These are phyloP conservation scores for Endocalyx cinctus DNA, from an alignment of 2,329 filamentous ascomycete species.

Conservation along the genomic window DNA sequence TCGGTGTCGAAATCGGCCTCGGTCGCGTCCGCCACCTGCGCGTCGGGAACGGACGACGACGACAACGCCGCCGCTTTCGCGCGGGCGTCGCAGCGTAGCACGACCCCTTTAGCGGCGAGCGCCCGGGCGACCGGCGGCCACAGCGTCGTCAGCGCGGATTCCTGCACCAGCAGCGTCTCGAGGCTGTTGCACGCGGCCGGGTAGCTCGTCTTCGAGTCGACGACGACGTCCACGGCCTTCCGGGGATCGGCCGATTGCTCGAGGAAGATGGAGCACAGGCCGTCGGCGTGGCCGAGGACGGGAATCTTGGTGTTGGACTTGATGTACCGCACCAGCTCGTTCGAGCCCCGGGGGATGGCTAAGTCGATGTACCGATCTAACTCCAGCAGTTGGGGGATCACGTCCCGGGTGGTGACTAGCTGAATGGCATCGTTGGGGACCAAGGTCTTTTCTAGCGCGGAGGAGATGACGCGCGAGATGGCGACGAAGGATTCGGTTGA, in stretches of 20 bases:
- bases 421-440: constrained; percentile 88
- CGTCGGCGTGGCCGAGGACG: constrained; percentile 93
- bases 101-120: constrained; percentile 72
- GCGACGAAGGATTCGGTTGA: constrained; percentile 92
- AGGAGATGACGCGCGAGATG: constrained; percentile 80
- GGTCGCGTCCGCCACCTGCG: constrained; percentile 58
- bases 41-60: constrained; percentile 23
- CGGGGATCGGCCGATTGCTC: constrained; percentile 69
- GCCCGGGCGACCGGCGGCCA: constrained; percentile 70
- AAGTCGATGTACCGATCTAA: constrained; percentile 88
- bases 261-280: constrained; percentile 83
- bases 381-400: constrained; percentile 79
- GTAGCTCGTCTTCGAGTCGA: constrained; percentile 93
- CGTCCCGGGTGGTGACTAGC: constrained; percentile 88
- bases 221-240: constrained; percentile 69
- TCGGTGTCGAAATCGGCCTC: constrained; percentile 80
- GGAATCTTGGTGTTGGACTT: constrained; percentile 91
- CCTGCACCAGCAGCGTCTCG: constrained; percentile 87
- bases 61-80: constrained; percentile 52
- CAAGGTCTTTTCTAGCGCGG: constrained; percentile 64
- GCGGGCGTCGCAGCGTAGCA: constrained; percentile 70
- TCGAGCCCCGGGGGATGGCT: constrained; percentile 87
- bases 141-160: constrained; percentile 59
- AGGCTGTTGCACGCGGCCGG: constrained; percentile 91
- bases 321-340: constrained; percentile 85